These are phyloP conservation scores for Penicillium desertorum DNA, from an alignment of 495 filamentous ascomycete species.

Conservation along the genomic window DNA sequence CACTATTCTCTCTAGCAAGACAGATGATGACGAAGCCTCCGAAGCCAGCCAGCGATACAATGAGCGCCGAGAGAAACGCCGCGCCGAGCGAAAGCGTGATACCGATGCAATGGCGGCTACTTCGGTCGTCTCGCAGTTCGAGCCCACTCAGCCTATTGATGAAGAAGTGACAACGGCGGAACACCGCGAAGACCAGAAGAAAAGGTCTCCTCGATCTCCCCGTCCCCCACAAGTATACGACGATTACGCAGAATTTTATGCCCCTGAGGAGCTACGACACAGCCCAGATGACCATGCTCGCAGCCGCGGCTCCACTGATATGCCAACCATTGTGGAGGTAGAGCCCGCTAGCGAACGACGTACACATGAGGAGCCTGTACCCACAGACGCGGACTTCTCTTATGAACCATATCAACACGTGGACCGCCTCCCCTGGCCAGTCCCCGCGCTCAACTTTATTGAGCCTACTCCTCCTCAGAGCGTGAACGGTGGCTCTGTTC, in stretches of 20 bases:
- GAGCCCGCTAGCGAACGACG: constrained; percentile 33
- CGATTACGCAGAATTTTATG: constrained; percentile 47
- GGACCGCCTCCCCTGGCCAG: constrained; percentile 47
- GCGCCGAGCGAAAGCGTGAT: constrained; percentile 37
- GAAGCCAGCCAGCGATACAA: constrained; percentile 32
- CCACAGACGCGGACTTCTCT: constrained; percentile 19
- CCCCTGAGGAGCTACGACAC: constrained; percentile 39
- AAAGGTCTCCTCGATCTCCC: constrained; percentile 24
- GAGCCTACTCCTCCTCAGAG: constrained; percentile 53
- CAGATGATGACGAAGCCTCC: constrained; percentile 41
- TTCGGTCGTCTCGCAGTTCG: constrained; percentile 24
- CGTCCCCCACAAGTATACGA: constrained; percentile 38
- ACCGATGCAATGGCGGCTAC: constrained; percentile 22
- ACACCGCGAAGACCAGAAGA: constrained; percentile 20
- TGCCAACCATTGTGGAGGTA: constrained; percentile 37
- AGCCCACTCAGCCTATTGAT: constrained; percentile 13
- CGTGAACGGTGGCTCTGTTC: constrained; percentile 42
- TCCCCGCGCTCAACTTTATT: constrained; percentile 49
- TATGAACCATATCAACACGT: constrained; percentile 33
- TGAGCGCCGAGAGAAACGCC: constrained; percentile 40
- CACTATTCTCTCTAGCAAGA: constrained; percentile 37
- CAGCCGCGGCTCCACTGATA: constrained; percentile 14
- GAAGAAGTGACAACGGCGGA: constrained; percentile 15
- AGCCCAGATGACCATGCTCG: constrained; percentile 25
- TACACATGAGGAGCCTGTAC: constrained; percentile 10